A percentile compares a stretch with the other conserved stretches of the same genome.
Evolutionary conservation across 2,329 filamentous ascomycete genomes (phyloP).

Genomic region (Aschersonia sp.): DNA sequence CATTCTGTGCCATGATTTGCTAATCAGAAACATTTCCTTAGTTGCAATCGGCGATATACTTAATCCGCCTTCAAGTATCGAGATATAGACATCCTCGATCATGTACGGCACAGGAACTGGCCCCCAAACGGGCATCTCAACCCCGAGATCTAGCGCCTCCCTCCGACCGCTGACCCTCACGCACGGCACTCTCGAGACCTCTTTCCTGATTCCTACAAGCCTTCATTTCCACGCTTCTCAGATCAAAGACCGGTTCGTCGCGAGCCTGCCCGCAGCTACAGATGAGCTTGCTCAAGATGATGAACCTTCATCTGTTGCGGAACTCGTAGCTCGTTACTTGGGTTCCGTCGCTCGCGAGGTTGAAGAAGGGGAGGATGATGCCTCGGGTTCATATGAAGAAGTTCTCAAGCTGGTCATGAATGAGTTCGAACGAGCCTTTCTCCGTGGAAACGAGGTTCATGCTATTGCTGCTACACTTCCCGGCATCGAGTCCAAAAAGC

Average conservation of each 20-base stretch:
- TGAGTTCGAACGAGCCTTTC: slow-evolving; percentile 92
- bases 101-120: slow-evolving; percentile 82
- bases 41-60: not conserved
- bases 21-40: too few relatives aligned
- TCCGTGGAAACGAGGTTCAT: slow-evolving; percentile 93
- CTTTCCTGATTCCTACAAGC: slow-evolving; percentile 86
- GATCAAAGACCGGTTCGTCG: slow-evolving; percentile 79
- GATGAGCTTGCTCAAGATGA: slow-evolving; percentile 97
- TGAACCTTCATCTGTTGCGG: slow-evolving; percentile 89
- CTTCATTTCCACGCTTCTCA: slow-evolving; percentile 94
- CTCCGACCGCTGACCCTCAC: slow-evolving; percentile 80
- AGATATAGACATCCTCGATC: slow-evolving; percentile 16
- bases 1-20: too few relatives aligned
- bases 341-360: slow-evolving; percentile 81
- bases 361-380: slow-evolving; percentile 82
- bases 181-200: slow-evolving; percentile 92
- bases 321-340: slow-evolving; percentile 88
- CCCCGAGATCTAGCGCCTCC: slow-evolving; percentile 84
- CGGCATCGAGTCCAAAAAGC: slow-evolving; percentile 86
- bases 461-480: slow-evolving; percentile 73
- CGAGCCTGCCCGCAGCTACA: slow-evolving; percentile 76
- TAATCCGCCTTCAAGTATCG: not conserved
- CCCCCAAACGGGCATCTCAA: slow-evolving; percentile 92
- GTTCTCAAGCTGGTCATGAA: slow-evolving; percentile 85
- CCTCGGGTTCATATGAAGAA: slow-evolving; percentile 78